These are phyloP conservation scores for Leishmania mexicana DNA, from an alignment of 208 protist species.

Conservation along the genomic window DNA sequence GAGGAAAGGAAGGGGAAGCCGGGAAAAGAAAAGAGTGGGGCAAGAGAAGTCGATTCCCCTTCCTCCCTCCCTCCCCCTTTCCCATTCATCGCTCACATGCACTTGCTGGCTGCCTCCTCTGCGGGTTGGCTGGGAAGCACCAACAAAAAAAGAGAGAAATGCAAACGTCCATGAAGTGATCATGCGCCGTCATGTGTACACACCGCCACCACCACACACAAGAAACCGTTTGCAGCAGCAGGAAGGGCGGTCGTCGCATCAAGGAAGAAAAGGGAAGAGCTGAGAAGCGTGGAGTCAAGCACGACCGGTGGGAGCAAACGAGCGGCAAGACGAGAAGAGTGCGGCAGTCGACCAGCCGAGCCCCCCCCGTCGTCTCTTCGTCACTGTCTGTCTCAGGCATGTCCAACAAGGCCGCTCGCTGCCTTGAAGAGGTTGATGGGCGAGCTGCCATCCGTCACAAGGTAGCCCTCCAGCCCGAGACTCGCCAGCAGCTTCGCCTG, in stretches of 20 bases:
- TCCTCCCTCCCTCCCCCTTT: neutral
- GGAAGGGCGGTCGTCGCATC: neutral
- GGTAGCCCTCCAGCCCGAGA: slow-evolving; percentile 85
- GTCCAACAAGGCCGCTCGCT: slow-evolving; percentile 61
- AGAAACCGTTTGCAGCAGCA: neutral
- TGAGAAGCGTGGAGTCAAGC: neutral
- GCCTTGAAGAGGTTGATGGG: slow-evolving; percentile 94
- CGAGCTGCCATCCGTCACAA: slow-evolving; percentile 92
- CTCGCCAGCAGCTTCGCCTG: slow-evolving; percentile 77
- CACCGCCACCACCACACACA: neutral
- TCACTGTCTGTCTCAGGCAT: neutral
- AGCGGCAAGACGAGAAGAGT: neutral
- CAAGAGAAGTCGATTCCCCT: neutral
- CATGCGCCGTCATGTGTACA: neutral
- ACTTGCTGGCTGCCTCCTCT: neutral
- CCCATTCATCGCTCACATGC: neutral
- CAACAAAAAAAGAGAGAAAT: neutral
- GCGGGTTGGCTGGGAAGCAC: neutral
- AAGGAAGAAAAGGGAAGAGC: neutral
- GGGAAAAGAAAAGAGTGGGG: neutral
- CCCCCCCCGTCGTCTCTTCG: no score
- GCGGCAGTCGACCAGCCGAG: neutral
- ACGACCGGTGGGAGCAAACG: neutral
- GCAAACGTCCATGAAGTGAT: neutral
- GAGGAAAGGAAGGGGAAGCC: neutral